A percentile compares a stretch with the other conserved stretches of the same genome.
Conservation (phyloP, 805 yeast species). For the Saccharomycopsis synnaedendra region DNA sequence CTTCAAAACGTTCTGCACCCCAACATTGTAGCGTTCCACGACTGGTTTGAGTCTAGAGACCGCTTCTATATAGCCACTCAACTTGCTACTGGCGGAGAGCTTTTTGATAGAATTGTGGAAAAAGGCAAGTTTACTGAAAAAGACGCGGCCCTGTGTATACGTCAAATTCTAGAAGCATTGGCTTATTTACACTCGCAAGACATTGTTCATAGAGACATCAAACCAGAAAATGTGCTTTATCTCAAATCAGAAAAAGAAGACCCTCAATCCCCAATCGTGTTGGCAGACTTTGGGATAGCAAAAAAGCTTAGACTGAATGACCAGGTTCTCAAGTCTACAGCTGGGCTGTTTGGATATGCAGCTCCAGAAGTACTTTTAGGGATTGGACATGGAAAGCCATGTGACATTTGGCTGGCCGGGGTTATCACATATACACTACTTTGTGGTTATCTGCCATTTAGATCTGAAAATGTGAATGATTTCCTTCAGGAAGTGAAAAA, state of each 20-base stretch:
- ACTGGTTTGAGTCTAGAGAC: conserved; percentile 89
- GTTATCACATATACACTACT: conserved; percentile 83
- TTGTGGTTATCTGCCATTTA: conserved; percentile 88
- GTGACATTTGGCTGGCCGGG: conserved; percentile 94
- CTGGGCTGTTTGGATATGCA: conserved; percentile 93
- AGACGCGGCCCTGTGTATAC: conserved; percentile 70
- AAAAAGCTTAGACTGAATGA: conserved; percentile 51
- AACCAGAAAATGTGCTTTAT: conserved; percentile 87
- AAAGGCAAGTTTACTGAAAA: conserved; percentile 80
- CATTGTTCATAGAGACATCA: conserved; percentile 88
- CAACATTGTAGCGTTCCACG: conserved; percentile 79
- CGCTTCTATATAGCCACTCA: conserved; percentile 92
- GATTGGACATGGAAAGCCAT: conserved; percentile 86
- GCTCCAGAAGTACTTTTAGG: conserved; percentile 88
- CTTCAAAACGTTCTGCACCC: conserved; percentile 65
- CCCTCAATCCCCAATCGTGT: conserved; percentile 61
- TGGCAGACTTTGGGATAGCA: conserved; percentile 96
- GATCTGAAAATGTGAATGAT: conserved; percentile 72
- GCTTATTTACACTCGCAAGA: conserved; percentile 63
- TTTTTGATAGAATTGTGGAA: conserved; percentile 75
- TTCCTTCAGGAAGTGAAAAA: conserved; percentile 68
- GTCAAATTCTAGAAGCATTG: conserved; percentile 69
- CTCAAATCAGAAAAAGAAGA: conserved; percentile 33
- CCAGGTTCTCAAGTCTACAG: conserved; percentile 56
- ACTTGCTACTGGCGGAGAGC: conserved; percentile 91